Percentiles rank a stretch among this genome's conserved stretches.
These are phyloP conservation scores for Euclidium syriacum DNA, from an alignment of 345 rosid genomes.

Conservation along the genomic window DNA sequence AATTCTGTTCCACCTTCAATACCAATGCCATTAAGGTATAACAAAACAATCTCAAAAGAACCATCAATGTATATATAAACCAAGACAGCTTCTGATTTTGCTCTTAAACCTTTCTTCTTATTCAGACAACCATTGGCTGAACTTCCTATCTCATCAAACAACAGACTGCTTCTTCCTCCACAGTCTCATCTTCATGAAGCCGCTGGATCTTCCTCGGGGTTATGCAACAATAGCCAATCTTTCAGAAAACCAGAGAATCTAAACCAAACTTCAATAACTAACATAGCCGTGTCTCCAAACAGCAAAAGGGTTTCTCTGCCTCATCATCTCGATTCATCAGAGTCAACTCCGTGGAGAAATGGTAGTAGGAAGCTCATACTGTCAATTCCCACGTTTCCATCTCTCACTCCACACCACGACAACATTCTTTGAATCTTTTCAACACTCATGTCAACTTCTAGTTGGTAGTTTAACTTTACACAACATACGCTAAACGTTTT, in stretches of 20 bases:
- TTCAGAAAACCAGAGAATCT: slow-evolving; percentile 34
- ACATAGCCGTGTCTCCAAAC: slow-evolving; percentile 58
- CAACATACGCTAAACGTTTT: not conserved
- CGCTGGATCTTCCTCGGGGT: not conserved
- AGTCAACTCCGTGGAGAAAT: slow-evolving; percentile 49
- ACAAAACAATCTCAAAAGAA: slow-evolving; percentile 35
- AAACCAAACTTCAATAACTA: slow-evolving; percentile 26
- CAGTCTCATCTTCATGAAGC: slow-evolving; percentile 13
- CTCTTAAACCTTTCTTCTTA: not conserved
- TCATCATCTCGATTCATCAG: slow-evolving; percentile 39
- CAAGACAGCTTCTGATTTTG: not conserved
- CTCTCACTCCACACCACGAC: slow-evolving; percentile 51
- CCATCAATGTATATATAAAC: not conserved
- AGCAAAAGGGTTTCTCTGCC: slow-evolving; percentile 83
- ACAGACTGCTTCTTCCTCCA: slow-evolving; percentile 16
- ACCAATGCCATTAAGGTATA: slow-evolving; percentile 43
- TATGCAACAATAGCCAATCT: slow-evolving; percentile 15
- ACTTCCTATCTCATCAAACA: slow-evolving; percentile 54
- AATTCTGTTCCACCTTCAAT: slow-evolving; percentile 51
- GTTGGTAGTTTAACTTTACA: slow-evolving; percentile 2
- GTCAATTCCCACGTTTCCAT: slow-evolving; percentile 81
- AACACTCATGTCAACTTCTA: slow-evolving; percentile 6
- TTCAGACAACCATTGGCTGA: slow-evolving; percentile 54
- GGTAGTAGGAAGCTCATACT: slow-evolving; percentile 67
- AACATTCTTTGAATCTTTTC: slow-evolving; percentile 22